Base-by-base conservation (phyloP, 768 basidiomycete species). In the Fomitopsis serialis region DNA sequence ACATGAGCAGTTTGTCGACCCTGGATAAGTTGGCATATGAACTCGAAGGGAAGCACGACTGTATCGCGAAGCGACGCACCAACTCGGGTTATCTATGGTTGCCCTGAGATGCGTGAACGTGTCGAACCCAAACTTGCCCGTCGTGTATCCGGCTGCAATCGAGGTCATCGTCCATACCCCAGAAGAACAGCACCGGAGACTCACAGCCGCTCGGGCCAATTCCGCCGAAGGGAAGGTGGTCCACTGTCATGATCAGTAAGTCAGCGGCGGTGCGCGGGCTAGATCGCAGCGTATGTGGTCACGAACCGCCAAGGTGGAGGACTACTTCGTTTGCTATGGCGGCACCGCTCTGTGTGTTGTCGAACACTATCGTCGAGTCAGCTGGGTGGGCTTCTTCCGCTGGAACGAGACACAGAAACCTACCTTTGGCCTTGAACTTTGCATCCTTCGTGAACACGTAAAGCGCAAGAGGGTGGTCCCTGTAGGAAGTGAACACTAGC, bases 171-270 rank as follows among this genome's bases (percentile, higher is more conserved):
- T 17, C 37, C 37, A 17, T 11, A 32, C 29, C 29, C 48, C 25
- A 42, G 23, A n/a, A 32, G 24, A 11, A 22, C 24, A 23, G 42
- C n/a, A 7, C 21, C n/a, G 43, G 3, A 19, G n/a, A 63, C 85
- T 57, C 65, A 89, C 89, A 78, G 66, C 89, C 89, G 60, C 85
- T 87, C 3, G 75, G 70, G 2, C 89, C 89, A 42, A 79, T 74
- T 23, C 89, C 89, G 35, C 89, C 89, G 54, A 91, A 87, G 7
- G 89, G 88, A 32, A 89, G 63, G 11, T 81, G 84, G 12, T 82
- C 75, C 11, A 72, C 82, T 82, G 53, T 10, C 54, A 34, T 50
- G 21, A 32, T 23, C 23, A 40, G 13, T 40, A 29, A 17, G 27
- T 48, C 17, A 43, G 46, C 24, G 27, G 19, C 22, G 32, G 17